A percentile compares a stretch with the other conserved stretches of the same genome.
These are phyloP conservation scores for Helicostylum pulchrum DNA, from an alignment of 192 early-diverging fungal genomes.

Conservation along the genomic window DNA sequence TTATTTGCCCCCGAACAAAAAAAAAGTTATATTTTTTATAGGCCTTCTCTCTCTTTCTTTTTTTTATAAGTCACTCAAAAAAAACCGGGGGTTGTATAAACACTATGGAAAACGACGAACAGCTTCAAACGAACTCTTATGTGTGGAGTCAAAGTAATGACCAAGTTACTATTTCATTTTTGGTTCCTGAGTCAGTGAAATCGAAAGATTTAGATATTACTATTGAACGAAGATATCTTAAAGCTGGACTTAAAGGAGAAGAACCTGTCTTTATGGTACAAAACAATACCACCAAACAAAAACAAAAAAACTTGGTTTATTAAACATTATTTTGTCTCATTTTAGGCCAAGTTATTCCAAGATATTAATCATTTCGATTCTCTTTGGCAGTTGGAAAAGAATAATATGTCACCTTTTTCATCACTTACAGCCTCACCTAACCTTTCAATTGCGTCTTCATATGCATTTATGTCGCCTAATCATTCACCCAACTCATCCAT, in stretches of 20 bases:
- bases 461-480: conserved; percentile 29
- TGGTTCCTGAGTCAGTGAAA: conserved; percentile 31
- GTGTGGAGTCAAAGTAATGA: conserved; percentile 36
- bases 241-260: conserved; percentile 36
- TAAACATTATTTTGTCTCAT: background rate
- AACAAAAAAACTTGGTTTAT: too few relatives aligned
- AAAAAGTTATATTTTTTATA: background rate
- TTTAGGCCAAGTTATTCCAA: conserved; percentile 36
- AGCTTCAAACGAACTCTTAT: conserved; percentile 34
- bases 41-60: background rate
- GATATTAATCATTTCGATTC: conserved; percentile 34
- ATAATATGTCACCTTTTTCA: conserved; percentile 27
- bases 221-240: conserved; percentile 31
- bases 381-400: conserved; percentile 39
- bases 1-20: too few relatives aligned
- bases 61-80: background rate
- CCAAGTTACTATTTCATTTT: conserved; percentile 37
- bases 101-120: conserved; percentile 25
- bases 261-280: conserved; percentile 36
- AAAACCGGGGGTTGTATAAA: background rate
- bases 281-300: background rate
- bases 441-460: conserved; percentile 37
- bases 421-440: conserved; percentile 37
- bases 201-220: conserved; percentile 37
- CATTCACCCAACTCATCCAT: conserved; percentile 35